A percentile compares a stretch with the other conserved stretches of the same genome.
Evolutionary conservation across 805 yeast species (phyloP).

Genomic region (Blastobotrys attinorum): DNA sequence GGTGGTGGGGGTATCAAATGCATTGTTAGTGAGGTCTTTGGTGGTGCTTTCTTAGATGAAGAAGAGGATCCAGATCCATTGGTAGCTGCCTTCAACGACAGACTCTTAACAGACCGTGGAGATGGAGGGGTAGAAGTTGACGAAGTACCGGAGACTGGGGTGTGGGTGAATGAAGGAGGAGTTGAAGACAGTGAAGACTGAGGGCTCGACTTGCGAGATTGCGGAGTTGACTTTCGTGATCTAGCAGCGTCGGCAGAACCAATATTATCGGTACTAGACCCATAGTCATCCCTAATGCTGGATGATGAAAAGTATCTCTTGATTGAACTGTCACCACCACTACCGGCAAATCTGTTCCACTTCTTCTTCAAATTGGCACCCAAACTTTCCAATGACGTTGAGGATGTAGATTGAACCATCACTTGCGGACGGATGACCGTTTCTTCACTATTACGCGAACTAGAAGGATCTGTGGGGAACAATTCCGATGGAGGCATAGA

Average conservation of each 20-base stretch:
- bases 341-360: slow-evolving; percentile 2
- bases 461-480: slow-evolving; percentile 2
- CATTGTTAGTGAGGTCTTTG: slow-evolving; percentile 13
- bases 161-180: slow-evolving; percentile 5
- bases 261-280: too few relatives aligned
- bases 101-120: slow-evolving; percentile 3
- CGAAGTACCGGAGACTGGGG: slow-evolving; percentile 7
- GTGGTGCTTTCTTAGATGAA: not conserved
- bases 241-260: not conserved
- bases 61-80: not conserved
- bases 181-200: slow-evolving; percentile 2
- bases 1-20: slow-evolving; percentile 24
- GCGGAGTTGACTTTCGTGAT: not conserved
- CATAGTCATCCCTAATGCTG: not conserved
- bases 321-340: not conserved
- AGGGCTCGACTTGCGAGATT: not conserved
- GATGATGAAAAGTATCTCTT: slow-evolving; percentile 2
- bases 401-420: not conserved
- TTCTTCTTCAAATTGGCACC: slow-evolving; percentile 2
- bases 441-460: slow-evolving; percentile 1
- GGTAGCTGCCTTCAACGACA: not conserved
- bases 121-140: slow-evolving; percentile 8
- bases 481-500: slow-evolving; percentile 13
- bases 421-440: slow-evolving; percentile 1
- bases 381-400: not conserved